phyloP scores from a whole-genome alignment of 208 protist species.

The Strigomonas culicis region DNA sequence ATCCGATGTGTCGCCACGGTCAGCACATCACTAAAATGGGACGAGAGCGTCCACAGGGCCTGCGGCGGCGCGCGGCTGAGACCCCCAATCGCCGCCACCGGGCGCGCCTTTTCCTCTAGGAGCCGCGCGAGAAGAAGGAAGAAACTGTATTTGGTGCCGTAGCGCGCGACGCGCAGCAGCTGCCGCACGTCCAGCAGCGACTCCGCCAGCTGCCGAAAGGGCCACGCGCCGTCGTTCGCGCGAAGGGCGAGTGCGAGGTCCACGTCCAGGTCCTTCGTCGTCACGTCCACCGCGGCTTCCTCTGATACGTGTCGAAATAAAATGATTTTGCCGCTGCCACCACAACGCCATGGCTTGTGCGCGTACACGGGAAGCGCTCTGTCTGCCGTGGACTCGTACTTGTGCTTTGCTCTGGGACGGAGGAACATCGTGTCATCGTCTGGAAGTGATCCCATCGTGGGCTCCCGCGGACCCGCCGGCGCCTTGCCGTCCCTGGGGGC shows the following conservation, averaged over 20 bases:
- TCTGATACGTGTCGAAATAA: conserved; percentile 11
- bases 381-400: neutral
- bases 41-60: conserved; percentile 81
- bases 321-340: too few species aligned
- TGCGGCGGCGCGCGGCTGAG: conserved; percentile 22
- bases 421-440: conserved; percentile 6
- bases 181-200: conserved; percentile 73
- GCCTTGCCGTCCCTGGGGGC: neutral
- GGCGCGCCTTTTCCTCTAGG: conserved; percentile 35
- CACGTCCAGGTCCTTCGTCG: conserved; percentile 51
- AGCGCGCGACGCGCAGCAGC: conserved; percentile 47
- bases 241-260: conserved; percentile 46
- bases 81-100: conserved; percentile 9
- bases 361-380: too few species aligned
- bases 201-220: conserved; percentile 48
- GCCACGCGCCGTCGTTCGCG: conserved; percentile 51
- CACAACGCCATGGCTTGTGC: too few species aligned
- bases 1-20: conserved; percentile 73
- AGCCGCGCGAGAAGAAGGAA: conserved; percentile 48
- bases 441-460: too few species aligned
- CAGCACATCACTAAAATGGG: conserved; percentile 62
- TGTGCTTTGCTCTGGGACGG: conserved; percentile 17
- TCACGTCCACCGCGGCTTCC: conserved; percentile 26
- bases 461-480: conserved; percentile 1
- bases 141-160: conserved; percentile 44